Percentiles rank a stretch among this genome's conserved stretches.
phyloP scores from a whole-genome alignment of 2,329 filamentous ascomycete genomes.

The Calonectria pseudoreteaudii region DNA sequence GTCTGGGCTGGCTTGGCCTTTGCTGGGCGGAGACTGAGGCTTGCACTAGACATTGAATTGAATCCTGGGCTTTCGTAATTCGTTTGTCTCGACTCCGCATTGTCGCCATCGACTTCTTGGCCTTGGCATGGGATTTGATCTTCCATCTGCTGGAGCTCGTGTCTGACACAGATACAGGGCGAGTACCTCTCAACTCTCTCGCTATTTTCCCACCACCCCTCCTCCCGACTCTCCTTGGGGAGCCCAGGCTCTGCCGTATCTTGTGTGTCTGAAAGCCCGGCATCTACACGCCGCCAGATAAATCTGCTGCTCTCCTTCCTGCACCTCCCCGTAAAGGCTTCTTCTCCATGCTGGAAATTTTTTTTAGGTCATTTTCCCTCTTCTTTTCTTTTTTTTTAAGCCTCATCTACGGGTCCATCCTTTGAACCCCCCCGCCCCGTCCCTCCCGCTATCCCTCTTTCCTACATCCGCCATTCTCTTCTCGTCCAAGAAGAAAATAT shows the following conservation, averaged over 20 bases:
- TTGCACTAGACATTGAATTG: neutral
- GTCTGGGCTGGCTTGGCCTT: slow-evolving; percentile 3
- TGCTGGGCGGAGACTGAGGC: neutral
- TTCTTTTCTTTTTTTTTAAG: slow-evolving; percentile 5
- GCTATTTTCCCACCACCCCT: neutral
- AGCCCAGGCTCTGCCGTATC: neutral
- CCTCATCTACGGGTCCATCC: slow-evolving; percentile 4
- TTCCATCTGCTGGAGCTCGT: neutral
- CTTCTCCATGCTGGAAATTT: neutral
- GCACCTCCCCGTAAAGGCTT: neutral
- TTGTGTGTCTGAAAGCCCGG: neutral
- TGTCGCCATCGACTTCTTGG: slow-evolving; percentile 8
- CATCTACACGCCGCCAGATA: neutral
- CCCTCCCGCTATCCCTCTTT: slow-evolving; percentile 7
- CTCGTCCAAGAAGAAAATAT: slow-evolving; percentile 8
- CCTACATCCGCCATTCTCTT: neutral
- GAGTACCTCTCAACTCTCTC: neutral
- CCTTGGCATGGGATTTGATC: slow-evolving; percentile 8
- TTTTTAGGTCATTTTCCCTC: neutral
- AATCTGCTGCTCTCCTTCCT: neutral
- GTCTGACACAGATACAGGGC: neutral
- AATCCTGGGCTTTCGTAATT: neutral
- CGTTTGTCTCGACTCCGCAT: neutral
- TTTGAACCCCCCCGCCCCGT: neutral
- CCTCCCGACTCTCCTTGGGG: neutral